phyloP scores from a whole-genome alignment of 371 early-diverging fungal species.

The Batrachochytrium dendrobatidis region DNA sequence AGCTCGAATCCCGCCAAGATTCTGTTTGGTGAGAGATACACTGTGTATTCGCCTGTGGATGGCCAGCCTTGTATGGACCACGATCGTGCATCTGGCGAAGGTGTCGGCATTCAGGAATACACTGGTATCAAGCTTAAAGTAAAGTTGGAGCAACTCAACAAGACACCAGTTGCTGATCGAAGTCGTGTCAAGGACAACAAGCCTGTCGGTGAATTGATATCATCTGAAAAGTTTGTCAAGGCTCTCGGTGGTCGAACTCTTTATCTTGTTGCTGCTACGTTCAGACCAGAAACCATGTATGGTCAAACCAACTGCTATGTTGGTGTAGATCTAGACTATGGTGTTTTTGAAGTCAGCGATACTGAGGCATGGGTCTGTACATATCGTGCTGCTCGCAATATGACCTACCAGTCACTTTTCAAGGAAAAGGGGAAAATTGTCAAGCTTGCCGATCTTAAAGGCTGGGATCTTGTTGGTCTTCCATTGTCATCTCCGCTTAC shows the following conservation, averaged over 20 bases:
- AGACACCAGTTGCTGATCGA: constrained; percentile 18
- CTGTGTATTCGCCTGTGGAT: constrained; percentile 96
- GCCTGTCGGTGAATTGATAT: constrained; percentile 39
- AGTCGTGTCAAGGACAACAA: constrained; percentile 31
- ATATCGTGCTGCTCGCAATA: constrained; percentile 91
- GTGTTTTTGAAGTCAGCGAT: constrained; percentile 69
- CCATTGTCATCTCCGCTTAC: constrained; percentile 86
- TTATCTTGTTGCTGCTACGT: constrained; percentile 93
- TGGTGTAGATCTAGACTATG: constrained; percentile 85
- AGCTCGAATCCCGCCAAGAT: constrained; percentile 63
- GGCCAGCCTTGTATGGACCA: constrained; percentile 99
- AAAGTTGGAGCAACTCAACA: constrained; percentile 40
- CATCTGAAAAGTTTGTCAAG: constrained; percentile 52
- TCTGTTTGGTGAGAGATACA: constrained; percentile 98
- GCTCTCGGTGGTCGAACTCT: constrained; percentile 59
- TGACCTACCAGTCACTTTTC: constrained; percentile 82
- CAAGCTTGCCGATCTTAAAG: constrained; percentile 71
- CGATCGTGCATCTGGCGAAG: constrained; percentile 98
- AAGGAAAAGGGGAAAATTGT: constrained; percentile 61
- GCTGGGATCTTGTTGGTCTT: constrained; percentile 79
- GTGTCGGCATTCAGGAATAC: constrained; percentile 94
- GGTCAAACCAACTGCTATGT: constrained; percentile 98
- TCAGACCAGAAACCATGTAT: constrained; percentile 98
- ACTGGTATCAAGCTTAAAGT: constrained; percentile 89
- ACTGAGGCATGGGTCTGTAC: constrained; percentile 84